Evolutionary conservation across 2,329 filamentous ascomycete species (phyloP).

Genomic region (Dactylellina leptospora): DNA sequence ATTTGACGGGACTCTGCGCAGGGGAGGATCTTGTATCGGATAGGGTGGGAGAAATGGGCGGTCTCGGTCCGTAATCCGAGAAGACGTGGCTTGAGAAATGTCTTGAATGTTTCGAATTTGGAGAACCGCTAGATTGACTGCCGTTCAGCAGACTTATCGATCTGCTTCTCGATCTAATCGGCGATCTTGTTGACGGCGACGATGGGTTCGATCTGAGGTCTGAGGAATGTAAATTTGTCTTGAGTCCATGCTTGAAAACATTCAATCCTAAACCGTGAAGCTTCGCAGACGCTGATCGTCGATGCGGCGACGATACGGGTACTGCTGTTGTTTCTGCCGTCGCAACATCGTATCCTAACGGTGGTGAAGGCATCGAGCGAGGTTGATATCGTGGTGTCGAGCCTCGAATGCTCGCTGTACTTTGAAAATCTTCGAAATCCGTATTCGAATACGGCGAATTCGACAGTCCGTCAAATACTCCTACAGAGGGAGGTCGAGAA

Average conservation of each 20-base stretch:
- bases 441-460: conserved; percentile 41
- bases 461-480: conserved; percentile 40
- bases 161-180: conserved; percentile 35
- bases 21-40: conserved; percentile 35
- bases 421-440: conserved; percentile 32
- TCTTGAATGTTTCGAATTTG: conserved; percentile 40
- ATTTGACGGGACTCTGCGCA: conserved; percentile 27
- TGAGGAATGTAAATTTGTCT: conserved; percentile 15
- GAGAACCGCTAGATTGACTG: conserved; percentile 13
- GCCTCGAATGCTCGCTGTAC: conserved; percentile 17
- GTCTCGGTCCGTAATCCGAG: conserved; percentile 38
- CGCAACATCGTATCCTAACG: conserved; percentile 35
- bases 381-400: conserved; percentile 49
- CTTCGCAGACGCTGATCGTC: conserved; percentile 27
- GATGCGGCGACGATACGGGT: conserved; percentile 10
- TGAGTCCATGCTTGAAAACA: conserved; percentile 46
- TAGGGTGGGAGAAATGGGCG: conserved; percentile 40
- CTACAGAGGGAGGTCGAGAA: conserved; percentile 35
- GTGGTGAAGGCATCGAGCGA: conserved; percentile 51
- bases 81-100: conserved; percentile 42
- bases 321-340: conserved; percentile 8
- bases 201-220: conserved; percentile 32
- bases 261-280: conserved; percentile 47
- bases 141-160: conserved; percentile 33
- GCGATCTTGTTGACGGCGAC: conserved; percentile 31